Percentiles rank a stretch among this genome's conserved stretches.
Conservation (phyloP, 345 rosid species). For the Lumnitzera racemosa region DNA sequence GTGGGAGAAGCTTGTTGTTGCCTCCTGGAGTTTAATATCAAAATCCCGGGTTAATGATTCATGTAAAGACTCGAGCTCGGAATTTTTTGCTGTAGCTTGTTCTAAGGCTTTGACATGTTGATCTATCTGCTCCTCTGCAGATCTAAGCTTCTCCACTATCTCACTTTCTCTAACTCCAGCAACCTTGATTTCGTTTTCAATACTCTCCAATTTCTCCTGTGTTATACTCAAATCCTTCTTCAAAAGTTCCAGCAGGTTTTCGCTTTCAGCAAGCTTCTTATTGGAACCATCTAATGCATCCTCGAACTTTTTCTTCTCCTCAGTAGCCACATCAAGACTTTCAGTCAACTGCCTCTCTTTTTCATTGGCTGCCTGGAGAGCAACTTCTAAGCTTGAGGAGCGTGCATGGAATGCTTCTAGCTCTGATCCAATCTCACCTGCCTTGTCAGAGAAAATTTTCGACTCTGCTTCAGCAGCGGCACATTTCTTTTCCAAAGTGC, state of each 20-base stretch:
- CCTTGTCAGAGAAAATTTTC: slow-evolving; percentile 37
- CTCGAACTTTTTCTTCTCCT: slow-evolving; percentile 69
- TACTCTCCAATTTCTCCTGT: slow-evolving; percentile 51
- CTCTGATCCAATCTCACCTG: slow-evolving; percentile 59
- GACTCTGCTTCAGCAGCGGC: slow-evolving; percentile 61
- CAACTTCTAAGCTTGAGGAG: slow-evolving; percentile 65
- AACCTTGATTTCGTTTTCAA: slow-evolving; percentile 59
- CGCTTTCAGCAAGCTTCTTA: slow-evolving; percentile 59
- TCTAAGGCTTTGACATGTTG: slow-evolving; percentile 49
- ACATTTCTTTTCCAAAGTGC: slow-evolving; percentile 57
- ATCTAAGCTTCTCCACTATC: slow-evolving; percentile 60
- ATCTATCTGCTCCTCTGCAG: slow-evolving; percentile 63
- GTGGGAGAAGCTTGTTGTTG: slow-evolving; percentile 40
- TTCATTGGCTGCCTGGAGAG: slow-evolving; percentile 49
- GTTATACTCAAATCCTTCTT: slow-evolving; percentile 58
- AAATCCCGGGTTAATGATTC: slow-evolving; percentile 53
- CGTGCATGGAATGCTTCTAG: slow-evolving; percentile 62
- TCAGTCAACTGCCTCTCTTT: slow-evolving; percentile 59
- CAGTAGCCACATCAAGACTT: slow-evolving; percentile 37
- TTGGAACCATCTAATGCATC: slow-evolving; percentile 38
- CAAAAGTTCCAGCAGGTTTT: slow-evolving; percentile 55
- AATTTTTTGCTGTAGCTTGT: slow-evolving; percentile 40
- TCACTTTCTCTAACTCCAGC: slow-evolving; percentile 59
- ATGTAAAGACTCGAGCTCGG: slow-evolving; percentile 60
- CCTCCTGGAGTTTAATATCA: slow-evolving; percentile 57